Evolutionary conservation across 768 basidiomycete genomes (phyloP), one percentile per base, ranked within the genome.

Genomic region (Tylopilus balloui): DNA sequence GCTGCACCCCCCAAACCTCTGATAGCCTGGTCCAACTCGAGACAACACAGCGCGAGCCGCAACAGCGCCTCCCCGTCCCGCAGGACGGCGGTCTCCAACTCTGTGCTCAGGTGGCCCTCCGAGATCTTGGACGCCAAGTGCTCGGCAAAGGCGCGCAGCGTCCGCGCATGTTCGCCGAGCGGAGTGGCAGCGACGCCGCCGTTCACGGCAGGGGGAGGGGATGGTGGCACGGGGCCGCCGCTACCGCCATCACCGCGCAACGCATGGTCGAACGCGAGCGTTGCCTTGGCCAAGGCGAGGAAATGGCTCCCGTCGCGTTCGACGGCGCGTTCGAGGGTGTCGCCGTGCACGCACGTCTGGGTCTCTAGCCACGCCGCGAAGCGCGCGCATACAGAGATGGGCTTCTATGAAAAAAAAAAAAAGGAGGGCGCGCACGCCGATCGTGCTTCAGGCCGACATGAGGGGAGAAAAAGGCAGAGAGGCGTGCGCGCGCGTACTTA

Each of bases 61-160:
- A 62, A 49, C 28, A 67, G 24, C 1, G 37, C 31, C 27, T 56
- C 46, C 13, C 62, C 62, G 17, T 67, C 56, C 14, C 63, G 54
- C 28, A 61, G 42, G 1, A 64, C 59, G 4, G 59, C 62, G 25
- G 24, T 37, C 27, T 56, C 43, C 44, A 64, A 41, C n/a, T 54
- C 61, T 49, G 42, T 29, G 32, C 19, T 51, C 38, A 58, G n/a
- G 5, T 7, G 47, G 0, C 46, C 55, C 21, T 61, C 50, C 9
- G 31, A 34, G 1, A 49, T 28, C 24, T 51, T 64, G 27, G 24
- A 10, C 6, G 27, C 6, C 39, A 64, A 41, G n/a, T 56, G 35
- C 3, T 58, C 42, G 1, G 52, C 39, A 44, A 66, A 59, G 35
- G 34, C 41, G 1, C 53, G 62, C 36, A 64, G 36, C 23, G 47